Conservation (phyloP, 768 basidiomycete genomes). For the Termitomyces sp. region DNA sequence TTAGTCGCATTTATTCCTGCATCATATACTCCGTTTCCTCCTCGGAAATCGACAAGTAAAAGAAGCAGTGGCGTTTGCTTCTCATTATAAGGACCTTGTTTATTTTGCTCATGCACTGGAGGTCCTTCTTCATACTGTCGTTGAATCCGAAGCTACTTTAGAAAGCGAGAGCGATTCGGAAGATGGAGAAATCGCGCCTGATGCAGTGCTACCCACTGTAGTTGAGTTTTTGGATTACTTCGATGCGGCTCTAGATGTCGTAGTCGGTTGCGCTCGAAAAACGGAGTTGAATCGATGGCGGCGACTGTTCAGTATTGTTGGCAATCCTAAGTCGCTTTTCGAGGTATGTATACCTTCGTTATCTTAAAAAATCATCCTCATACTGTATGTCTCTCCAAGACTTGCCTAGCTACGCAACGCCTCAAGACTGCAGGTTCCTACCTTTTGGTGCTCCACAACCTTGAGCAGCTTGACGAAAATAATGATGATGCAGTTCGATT, state of each 20-base stretch:
- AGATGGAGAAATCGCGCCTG: conserved; percentile 20
- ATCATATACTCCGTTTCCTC: conserved; percentile 84
- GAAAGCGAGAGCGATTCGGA: conserved; percentile 26
- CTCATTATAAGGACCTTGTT: conserved; percentile 80
- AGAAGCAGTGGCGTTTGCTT: conserved; percentile 82
- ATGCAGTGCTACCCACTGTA: conserved; percentile 52
- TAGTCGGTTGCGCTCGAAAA: conserved; percentile 94
- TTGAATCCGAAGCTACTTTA: conserved; percentile 69
- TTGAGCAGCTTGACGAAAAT: conserved; percentile 82
- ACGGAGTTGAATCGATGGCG: conserved; percentile 92
- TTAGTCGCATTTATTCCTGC: conserved; percentile 91
- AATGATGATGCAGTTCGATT: conserved; percentile 78
- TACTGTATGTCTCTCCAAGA: conserved; percentile 32
- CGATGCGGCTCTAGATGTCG: conserved; percentile 84
- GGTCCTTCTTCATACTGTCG: conserved; percentile 87
- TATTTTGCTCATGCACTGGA: conserved; percentile 94
- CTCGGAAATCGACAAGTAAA: conserved; percentile 55
- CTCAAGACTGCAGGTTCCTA: conserved; percentile 90
- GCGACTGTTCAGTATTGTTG: conserved; percentile 83
- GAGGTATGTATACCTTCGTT: conserved; percentile 49
- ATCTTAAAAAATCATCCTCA: background rate
- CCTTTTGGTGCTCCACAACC: conserved; percentile 86
- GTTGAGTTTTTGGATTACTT: conserved; percentile 95
- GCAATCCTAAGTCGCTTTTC: conserved; percentile 85
- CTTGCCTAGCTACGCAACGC: conserved; percentile 63